Evolutionary conservation across 371 early-diverging fungal genomes (phyloP).

Genomic region (Mortierella sp.): DNA sequence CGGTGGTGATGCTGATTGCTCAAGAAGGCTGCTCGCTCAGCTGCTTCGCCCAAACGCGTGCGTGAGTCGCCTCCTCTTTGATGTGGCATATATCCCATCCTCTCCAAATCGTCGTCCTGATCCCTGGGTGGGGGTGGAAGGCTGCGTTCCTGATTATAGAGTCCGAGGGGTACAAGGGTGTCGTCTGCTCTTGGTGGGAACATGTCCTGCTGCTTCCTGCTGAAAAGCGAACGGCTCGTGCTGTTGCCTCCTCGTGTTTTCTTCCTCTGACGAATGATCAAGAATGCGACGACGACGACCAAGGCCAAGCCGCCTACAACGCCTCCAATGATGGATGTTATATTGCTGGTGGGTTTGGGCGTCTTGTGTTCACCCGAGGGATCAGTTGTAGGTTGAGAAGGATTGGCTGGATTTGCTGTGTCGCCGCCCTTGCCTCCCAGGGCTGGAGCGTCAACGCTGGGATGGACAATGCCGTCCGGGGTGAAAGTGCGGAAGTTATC

Average conservation of each 20-base stretch:
- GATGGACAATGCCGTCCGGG: neutral
- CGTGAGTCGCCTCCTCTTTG: neutral
- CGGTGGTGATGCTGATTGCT: constrained; percentile 11
- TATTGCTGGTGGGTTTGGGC: neutral
- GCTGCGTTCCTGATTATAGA: constrained; percentile 48
- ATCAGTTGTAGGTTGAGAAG: neutral
- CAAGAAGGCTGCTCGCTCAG: neutral
- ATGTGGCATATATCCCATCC: constrained; percentile 19
- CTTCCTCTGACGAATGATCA: constrained; percentile 20
- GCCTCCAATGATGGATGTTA: constrained; percentile 31
- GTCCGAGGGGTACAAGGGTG: constrained; percentile 41
- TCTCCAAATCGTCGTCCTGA: constrained; percentile 27
- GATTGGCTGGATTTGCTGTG: neutral
- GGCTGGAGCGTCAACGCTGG: neutral
- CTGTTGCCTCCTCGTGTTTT: constrained; percentile 10
- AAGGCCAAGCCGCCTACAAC: constrained; percentile 21
- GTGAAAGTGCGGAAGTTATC: neutral
- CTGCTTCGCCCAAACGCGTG: neutral
- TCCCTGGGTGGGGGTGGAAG: constrained; percentile 19
- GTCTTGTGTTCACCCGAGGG: neutral
- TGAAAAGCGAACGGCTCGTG: constrained; percentile 9
- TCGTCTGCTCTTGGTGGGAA: constrained; percentile 51
- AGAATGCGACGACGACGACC: constrained; percentile 12
- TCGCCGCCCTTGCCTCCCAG: neutral
- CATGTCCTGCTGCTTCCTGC: constrained; percentile 32